Evolutionary conservation across 192 early-diverging fungal species (phyloP).

Genomic region (Geranomyces variabilis): DNA sequence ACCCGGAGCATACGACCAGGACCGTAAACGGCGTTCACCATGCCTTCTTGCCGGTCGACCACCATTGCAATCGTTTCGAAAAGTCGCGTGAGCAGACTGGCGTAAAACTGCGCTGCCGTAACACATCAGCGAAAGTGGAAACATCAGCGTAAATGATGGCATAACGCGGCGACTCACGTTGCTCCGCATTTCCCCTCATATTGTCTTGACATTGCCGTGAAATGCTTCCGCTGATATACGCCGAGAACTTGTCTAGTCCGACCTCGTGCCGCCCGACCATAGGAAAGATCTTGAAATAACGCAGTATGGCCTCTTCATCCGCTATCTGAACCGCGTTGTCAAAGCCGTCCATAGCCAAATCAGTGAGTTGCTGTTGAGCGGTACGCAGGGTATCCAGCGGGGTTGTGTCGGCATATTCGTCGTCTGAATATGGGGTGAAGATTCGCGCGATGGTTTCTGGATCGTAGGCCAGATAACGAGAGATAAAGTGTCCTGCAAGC

Average conservation of each 20-base stretch:
- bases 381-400: conserved; percentile 60
- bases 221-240: conserved; percentile 81
- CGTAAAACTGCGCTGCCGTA: conserved; percentile 65
- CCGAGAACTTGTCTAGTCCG: conserved; percentile 86
- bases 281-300: conserved; percentile 91
- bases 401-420: conserved; percentile 6
- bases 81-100: conserved; percentile 76
- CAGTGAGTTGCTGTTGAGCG: conserved; percentile 65
- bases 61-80: conserved; percentile 89
- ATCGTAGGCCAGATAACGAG: conserved; percentile 65
- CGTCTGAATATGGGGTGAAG: conserved; percentile 57
- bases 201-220: conserved; percentile 73
- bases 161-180: conserved; percentile 37
- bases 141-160: background rate
- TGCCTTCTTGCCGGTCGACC: conserved; percentile 85
- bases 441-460: conserved; percentile 59
- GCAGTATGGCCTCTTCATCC: conserved; percentile 77
- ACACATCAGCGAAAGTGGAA: conserved; percentile 29
- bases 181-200: conserved; percentile 46
- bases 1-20: conserved; percentile 84
- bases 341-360: conserved; percentile 78
- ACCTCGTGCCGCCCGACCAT: conserved; percentile 78
- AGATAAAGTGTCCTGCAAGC: conserved; percentile 65
- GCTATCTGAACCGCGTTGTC: conserved; percentile 70
- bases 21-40: conserved; percentile 86